Conservation (phyloP, 2,329 filamentous ascomycete species). For the Aspergillus novoparasiticus region DNA sequence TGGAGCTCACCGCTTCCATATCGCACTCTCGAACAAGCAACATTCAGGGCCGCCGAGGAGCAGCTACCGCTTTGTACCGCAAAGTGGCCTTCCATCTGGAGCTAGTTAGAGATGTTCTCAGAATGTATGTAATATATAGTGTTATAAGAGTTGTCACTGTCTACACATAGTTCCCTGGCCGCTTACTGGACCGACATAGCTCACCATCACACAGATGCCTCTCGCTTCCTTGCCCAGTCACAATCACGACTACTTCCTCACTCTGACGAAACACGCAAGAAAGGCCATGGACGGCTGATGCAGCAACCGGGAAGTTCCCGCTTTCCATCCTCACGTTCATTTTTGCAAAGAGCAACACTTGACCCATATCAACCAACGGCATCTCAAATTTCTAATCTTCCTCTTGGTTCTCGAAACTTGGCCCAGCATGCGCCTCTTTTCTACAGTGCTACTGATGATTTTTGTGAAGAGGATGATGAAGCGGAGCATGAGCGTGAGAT, state of each 20-base stretch:
- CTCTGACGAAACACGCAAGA: slow-evolving; percentile 54
- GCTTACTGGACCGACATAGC: slow-evolving; percentile 1
- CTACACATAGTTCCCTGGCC: neutral
- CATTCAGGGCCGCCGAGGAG: neutral
- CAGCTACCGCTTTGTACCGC: neutral
- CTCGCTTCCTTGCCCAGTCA: slow-evolving; percentile 92
- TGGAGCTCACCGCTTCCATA: slow-evolving; percentile 9
- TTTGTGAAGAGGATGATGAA: slow-evolving; percentile 90
- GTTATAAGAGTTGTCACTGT: neutral
- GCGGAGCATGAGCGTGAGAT: slow-evolving; percentile 87
- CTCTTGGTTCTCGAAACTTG: slow-evolving; percentile 76
- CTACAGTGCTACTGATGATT: slow-evolving; percentile 86
- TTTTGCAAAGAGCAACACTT: slow-evolving; percentile 57
- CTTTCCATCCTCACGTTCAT: slow-evolving; percentile 52
- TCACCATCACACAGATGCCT: slow-evolving; percentile 67
- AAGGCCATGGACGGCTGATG: slow-evolving; percentile 51
- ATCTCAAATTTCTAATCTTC: slow-evolving; percentile 74
- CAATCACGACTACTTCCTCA: slow-evolving; percentile 85
- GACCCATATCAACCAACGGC: slow-evolving; percentile 78
- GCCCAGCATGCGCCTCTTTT: slow-evolving; percentile 88
- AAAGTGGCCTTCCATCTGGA: neutral
- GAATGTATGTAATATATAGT: slow-evolving; percentile 69
- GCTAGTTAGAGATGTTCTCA: slow-evolving; percentile 68
- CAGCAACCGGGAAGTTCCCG: slow-evolving; percentile 50
- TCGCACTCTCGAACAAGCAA: neutral